A percentile compares a stretch with the other conserved stretches of the same genome.
phyloP scores from a whole-genome alignment of 495 filamentous ascomycete species.

The Penicillium chermesinum region DNA sequence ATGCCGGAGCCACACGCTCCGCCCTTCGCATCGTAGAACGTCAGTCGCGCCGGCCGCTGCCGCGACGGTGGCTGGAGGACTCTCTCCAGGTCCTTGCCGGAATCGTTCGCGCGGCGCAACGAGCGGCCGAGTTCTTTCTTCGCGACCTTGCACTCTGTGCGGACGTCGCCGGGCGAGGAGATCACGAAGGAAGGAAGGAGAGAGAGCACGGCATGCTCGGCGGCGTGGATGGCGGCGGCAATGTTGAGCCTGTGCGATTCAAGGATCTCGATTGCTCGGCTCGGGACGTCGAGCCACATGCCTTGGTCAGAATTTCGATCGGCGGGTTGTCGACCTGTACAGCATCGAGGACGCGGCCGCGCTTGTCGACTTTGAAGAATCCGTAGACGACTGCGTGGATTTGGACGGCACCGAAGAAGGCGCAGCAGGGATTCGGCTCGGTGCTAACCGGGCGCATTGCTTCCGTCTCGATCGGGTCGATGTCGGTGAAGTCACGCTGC shows the following conservation, averaged over 20 bases:
- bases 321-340: slow-evolving; percentile 91
- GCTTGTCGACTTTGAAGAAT: slow-evolving; percentile 90
- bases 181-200: slow-evolving; percentile 88
- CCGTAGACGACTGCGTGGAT: slow-evolving; percentile 86
- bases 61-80: slow-evolving; percentile 47
- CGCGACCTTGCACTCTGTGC: slow-evolving; percentile 93
- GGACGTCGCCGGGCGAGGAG: slow-evolving; percentile 78
- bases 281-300: slow-evolving; percentile 94
- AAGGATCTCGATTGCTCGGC: slow-evolving; percentile 71
- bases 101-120: slow-evolving; percentile 26
- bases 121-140: slow-evolving; percentile 51
- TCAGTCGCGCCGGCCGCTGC: slow-evolving; percentile 84
- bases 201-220: slow-evolving; percentile 82
- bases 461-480: slow-evolving; percentile 88
- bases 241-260: slow-evolving; percentile 66
- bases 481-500: slow-evolving; percentile 91
- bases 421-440: slow-evolving; percentile 45
- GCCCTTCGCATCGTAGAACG: slow-evolving; percentile 93
- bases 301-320: slow-evolving; percentile 74
- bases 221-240: slow-evolving; percentile 88
- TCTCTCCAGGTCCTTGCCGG: slow-evolving; percentile 9
- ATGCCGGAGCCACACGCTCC: slow-evolving; percentile 80
- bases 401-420: slow-evolving; percentile 79
- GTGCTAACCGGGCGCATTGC: slow-evolving; percentile 61
- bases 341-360: slow-evolving; percentile 80